A percentile compares a stretch with the other conserved stretches of the same genome.
Conservation (phyloP, 139 green algal species). For the Volvox reticuliferus region DNA sequence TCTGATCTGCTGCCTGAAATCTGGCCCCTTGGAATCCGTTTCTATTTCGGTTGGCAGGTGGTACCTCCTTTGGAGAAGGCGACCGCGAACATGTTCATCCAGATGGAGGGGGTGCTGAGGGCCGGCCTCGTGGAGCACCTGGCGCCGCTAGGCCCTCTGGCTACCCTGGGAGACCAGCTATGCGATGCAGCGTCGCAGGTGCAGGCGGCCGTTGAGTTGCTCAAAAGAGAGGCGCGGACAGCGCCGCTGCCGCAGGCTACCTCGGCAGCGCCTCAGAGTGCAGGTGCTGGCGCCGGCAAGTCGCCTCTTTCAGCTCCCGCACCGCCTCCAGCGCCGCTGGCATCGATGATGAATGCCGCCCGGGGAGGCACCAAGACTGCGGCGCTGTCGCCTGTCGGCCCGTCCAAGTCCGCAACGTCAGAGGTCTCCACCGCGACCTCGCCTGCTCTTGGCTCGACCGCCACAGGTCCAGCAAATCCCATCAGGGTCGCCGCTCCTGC, state of each 20-base stretch:
- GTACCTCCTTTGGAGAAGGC: constrained; percentile 85
- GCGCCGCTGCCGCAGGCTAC: neutral
- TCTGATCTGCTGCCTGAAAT: no score
- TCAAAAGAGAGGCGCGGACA: constrained; percentile 37
- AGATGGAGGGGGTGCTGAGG: constrained; percentile 79
- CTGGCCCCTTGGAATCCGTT: no score
- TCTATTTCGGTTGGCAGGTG: constrained; percentile 57
- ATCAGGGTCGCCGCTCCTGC: neutral
- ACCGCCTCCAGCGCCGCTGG: neutral
- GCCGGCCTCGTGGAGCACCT: constrained; percentile 78
- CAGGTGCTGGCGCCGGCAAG: neutral
- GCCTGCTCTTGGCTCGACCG: neutral
- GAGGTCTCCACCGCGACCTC: neutral
- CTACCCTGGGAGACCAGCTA: neutral
- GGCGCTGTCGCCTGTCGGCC: neutral
- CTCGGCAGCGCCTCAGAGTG: neutral
- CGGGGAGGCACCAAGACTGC: neutral
- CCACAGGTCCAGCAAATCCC: neutral
- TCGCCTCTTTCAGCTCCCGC: neutral
- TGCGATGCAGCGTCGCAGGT: neutral
- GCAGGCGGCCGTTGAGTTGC: constrained; percentile 27
- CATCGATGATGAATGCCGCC: neutral
- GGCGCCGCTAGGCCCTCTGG: constrained; percentile 35
- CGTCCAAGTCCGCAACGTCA: neutral
- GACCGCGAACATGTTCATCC: constrained; percentile 62